A percentile compares a stretch with the other conserved stretches of the same genome.
These are phyloP conservation scores for Benincasa hispida DNA, from an alignment of 306 rosid genomes.

Conservation along the genomic window DNA sequence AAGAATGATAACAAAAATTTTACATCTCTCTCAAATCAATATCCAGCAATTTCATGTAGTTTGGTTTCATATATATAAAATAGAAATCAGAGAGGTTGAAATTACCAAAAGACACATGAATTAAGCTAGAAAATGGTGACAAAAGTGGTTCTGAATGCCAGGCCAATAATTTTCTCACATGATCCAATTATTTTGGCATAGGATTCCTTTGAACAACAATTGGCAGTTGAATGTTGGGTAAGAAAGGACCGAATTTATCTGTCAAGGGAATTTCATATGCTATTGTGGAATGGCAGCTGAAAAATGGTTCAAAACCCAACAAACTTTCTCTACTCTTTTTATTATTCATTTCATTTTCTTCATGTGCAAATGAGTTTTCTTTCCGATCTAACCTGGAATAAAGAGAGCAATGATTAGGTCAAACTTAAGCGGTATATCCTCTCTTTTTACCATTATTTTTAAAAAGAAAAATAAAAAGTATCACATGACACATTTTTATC, in stretches of 20 bases:
- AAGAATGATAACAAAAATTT: conserved; percentile 5
- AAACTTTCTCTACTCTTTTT: background rate
- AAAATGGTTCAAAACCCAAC: background rate
- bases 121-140: background rate
- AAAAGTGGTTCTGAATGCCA: background rate
- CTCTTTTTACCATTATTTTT: no score
- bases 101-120: background rate
- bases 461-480: no score
- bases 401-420: no score
- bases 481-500: no score
- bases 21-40: background rate
- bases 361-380: background rate
- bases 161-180: background rate
- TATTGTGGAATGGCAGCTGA: background rate
- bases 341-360: background rate
- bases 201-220: background rate
- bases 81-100: background rate
- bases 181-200: background rate
- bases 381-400: no score
- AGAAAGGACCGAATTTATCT: background rate
- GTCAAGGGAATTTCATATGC: background rate
- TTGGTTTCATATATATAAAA: background rate
- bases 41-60: background rate
- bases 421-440: no score
- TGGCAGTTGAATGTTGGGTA: background rate